A percentile compares a stretch with the other conserved stretches of the same genome.
Conservation (phyloP, 164 flowering plant genomes). For the Taxillus chinensis region DNA sequence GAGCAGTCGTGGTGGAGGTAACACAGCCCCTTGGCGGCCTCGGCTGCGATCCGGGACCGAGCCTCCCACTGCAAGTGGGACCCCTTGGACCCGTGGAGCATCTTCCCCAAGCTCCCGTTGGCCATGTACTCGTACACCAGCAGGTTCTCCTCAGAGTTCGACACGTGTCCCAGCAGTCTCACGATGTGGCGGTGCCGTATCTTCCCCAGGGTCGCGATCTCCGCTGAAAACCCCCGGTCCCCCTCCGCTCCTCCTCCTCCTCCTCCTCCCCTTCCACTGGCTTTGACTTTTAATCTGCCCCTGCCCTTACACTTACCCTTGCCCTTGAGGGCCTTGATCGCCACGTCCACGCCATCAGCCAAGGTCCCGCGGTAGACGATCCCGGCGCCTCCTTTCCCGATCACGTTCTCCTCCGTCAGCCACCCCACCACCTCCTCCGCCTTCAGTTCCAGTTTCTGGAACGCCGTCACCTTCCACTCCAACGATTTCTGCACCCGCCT, state of each 20-base stretch:
- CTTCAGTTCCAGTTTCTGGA: conserved; percentile 60
- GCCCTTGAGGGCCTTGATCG: conserved; percentile 37
- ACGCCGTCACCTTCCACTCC: conserved; percentile 73
- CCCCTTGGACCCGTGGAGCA: conserved; percentile 72
- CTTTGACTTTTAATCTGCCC: conserved; percentile 1
- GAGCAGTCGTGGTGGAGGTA: conserved; percentile 93
- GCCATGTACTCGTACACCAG: conserved; percentile 91
- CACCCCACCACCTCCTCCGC: conserved; percentile 78
- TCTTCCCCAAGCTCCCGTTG: conserved; percentile 86
- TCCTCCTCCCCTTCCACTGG: conserved; percentile 26
- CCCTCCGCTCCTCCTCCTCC: conserved; percentile 20
- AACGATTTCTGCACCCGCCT: conserved; percentile 23
- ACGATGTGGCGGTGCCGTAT: conserved; percentile 88
- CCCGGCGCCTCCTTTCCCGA: conserved; percentile 95
- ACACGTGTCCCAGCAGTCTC: conserved; percentile 65
- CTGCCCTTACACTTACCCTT: not conserved
- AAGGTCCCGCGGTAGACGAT: conserved; percentile 82
- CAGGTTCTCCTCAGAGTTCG: conserved; percentile 70
- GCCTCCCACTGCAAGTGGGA: conserved; percentile 72
- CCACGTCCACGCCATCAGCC: conserved; percentile 59
- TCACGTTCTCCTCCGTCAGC: conserved; percentile 75
- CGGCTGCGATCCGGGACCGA: conserved; percentile 61
- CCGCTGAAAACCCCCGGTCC: conserved; percentile 85
- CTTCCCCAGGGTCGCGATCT: conserved; percentile 72
- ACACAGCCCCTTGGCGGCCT: conserved; percentile 80